A percentile compares a stretch with the other conserved stretches of the same genome.
Conservation (phyloP, 2,329 filamentous ascomycete species). For the Trichophyton verrucosum region DNA sequence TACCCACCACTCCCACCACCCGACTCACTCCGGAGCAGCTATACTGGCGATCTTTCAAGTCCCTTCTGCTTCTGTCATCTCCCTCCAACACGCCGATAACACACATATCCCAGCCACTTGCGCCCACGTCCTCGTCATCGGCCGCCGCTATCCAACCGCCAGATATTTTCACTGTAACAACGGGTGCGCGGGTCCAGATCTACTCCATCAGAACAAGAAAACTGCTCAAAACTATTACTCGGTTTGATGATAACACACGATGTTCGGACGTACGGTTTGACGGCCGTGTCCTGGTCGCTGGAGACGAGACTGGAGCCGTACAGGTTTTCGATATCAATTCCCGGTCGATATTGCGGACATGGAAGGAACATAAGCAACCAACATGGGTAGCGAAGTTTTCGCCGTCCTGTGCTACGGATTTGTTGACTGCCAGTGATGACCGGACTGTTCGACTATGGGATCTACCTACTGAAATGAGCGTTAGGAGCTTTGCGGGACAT, state of each 20-base stretch:
- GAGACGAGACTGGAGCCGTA: constrained; percentile 80
- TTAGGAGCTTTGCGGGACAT: constrained; percentile 71
- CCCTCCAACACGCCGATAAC: constrained; percentile 83
- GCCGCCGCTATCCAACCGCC: constrained; percentile 38
- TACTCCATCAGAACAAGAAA: constrained; percentile 88
- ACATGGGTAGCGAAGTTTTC: constrained; percentile 88
- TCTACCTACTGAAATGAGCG: constrained; percentile 64
- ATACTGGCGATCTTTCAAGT: constrained; percentile 94
- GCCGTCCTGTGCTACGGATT: constrained; percentile 69
- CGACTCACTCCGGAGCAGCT: constrained; percentile 74
- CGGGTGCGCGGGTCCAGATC: constrained; percentile 81
- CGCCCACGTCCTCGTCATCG: constrained; percentile 34
- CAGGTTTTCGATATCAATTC: constrained; percentile 91
- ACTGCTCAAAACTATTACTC: constrained; percentile 81
- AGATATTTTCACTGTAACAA: constrained; percentile 76
- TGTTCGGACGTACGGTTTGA: constrained; percentile 81
- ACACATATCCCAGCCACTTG: constrained; percentile 63
- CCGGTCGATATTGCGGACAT: constrained; percentile 85
- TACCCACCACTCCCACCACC: constrained; percentile 68
- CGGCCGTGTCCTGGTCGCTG: constrained; percentile 77
- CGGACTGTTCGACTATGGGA: constrained; percentile 91
- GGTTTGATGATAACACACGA: constrained; percentile 84
- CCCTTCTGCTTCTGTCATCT: constrained; percentile 77
- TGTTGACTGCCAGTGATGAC: constrained; percentile 88
- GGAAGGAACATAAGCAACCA: constrained; percentile 86